Evolutionary conservation across 805 yeast species (phyloP), one percentile per base, ranked within the genome.

Genomic region (Wickerhamia fluorescens): DNA sequence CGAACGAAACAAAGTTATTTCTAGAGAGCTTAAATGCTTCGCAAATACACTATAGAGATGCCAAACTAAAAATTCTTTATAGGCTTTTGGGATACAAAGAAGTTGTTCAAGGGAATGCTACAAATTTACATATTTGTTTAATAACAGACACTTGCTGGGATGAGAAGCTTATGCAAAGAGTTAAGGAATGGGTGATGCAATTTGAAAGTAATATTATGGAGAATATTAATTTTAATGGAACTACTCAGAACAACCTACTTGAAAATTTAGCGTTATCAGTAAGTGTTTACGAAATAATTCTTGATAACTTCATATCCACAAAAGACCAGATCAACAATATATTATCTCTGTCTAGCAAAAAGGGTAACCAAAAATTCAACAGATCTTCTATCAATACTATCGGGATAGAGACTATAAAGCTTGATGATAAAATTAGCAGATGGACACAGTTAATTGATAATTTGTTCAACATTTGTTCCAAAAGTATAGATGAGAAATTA

Each of bases 241-340:
- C n/a, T n/a, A 13, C 11, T 14, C 7, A 24, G 7, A 15, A 17
- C 12, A 2, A 16, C n/a, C 7, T 13, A 1, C 4, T 28, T 6
- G 25, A 31, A 5, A 29, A 40, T n/a, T 27, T 56, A 10, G 36
- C 42, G 2, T 43, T 59, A 12, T 44, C 64, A 1, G 47, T 66
- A 3, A 52, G 73, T 1, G 40, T 70, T 3, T 62, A 51, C 37
- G 82, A 75, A 35, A 38, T 72, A 1, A 40, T 73, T 8, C 53
- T 68, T 0, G 73, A 75, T 38, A 36, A 38, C 16, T 68, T 57
- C 58, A 61, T 51, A 23, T 38, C 37, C 9, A 44, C 41, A 26
- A 60, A 49, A 45, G 48, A 30, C 37, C 58, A 38, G 38, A 49
- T 47, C 2, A 52, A 35, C 21, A 28, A 20, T 13, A 20, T 32